Conservation (phyloP, 2,329 filamentous ascomycete genomes). For the Lanzia echinophila region DNA sequence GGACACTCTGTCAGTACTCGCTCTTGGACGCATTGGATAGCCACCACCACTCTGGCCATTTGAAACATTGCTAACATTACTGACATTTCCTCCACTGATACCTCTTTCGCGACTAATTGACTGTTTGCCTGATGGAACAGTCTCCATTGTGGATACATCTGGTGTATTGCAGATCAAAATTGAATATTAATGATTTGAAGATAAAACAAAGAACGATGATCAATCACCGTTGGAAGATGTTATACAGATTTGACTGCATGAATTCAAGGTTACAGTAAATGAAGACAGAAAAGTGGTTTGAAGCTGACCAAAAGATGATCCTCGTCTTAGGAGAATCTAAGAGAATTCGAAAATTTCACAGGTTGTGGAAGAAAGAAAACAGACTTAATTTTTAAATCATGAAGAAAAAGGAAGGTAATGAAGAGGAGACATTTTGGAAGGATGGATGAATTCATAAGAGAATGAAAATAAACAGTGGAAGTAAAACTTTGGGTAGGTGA, state of each 20-base stretch:
- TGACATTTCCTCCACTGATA: neutral
- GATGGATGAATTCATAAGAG: no score
- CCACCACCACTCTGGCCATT: neutral
- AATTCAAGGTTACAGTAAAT: neutral
- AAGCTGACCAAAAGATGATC: constrained; percentile 12
- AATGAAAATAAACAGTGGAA: no score
- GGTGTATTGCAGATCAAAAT: constrained; percentile 1
- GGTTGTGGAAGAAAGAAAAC: no score
- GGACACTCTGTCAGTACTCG: constrained; percentile 13
- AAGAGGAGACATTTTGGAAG: no score
- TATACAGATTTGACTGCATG: constrained; percentile 4
- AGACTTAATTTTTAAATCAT: no score
- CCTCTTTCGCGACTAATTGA: constrained; percentile 3
- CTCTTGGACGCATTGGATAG: constrained; percentile 15
- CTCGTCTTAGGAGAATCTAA: constrained; percentile 1
- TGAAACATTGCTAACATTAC: neutral
- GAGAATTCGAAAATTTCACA: no score
- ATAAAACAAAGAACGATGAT: constrained; percentile 1
- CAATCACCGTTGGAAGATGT: neutral
- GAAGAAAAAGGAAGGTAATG: no score
- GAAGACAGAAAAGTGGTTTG: constrained; percentile 2
- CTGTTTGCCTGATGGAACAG: constrained; percentile 11
- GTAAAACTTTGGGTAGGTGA: no score
- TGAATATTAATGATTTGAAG: constrained; percentile 4
- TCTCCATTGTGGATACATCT: constrained; percentile 22